Base-by-base conservation (phyloP, 1,284 basidiomycete genomes). In the Moesziomyces sp. region DNA sequence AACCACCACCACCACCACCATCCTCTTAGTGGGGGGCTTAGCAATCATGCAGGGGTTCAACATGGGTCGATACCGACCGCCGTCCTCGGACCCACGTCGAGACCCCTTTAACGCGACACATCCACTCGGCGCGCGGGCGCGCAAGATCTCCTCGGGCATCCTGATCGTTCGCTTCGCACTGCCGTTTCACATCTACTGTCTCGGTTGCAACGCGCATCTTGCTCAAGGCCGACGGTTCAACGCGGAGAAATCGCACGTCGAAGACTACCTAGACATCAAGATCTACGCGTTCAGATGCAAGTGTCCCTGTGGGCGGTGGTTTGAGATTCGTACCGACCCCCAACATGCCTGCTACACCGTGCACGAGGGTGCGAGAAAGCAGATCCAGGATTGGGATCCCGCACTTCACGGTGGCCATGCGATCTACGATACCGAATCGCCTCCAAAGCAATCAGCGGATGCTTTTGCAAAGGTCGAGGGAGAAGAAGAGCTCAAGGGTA, bases 161-260 rank as follows among this genome's bases (percentile, higher is more conserved):
- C 87, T 98, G 40, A 92, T 97, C 52, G 92, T 92, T 33, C 91
- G 96, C 16, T 86, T 86, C 72, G 85, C 85, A 83, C 86, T 98
- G 9, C 96, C 96, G 0, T 99, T 95, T 87, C 94, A 97, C 83
- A 94, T 97, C 75, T 97, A 95, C 94, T 99, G 96, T 91, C 44
- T 26, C n/a, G 33, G 46, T 19, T 80, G 74, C 46, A 9, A 54
- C 24, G 19, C 52, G n/a, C 78, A 69, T 45, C 49, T 82, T 21
- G 64, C 65, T 3, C 80, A 80, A 57, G 81, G 80, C 4, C 58
- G 68, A 0, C 92, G 97, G 2, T 99, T 97, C 87, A 99, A 99
- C 79, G 97, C 97, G 0, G 94, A 97, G 85, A 99, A 99, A 88
- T 91, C 91, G 86, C 97, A 96, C 85, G 89, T 97, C 19, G 97